These are phyloP conservation scores for Tinospora cordifolia DNA, from an alignment of 164 flowering plant genomes.

Conservation along the genomic window DNA sequence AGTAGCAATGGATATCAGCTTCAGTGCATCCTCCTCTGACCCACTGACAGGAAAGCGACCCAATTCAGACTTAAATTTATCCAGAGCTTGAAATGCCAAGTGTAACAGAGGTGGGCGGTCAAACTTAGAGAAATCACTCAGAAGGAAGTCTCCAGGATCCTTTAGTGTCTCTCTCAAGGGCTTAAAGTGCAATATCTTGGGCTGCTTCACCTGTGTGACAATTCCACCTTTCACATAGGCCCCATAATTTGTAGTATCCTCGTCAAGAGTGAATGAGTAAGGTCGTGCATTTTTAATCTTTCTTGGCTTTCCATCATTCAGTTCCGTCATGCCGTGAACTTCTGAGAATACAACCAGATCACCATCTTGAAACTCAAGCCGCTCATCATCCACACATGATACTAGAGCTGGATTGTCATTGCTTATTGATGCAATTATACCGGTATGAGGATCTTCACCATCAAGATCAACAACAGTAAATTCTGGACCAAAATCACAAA, in stretches of 20 bases:
- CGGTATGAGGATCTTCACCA: conserved; percentile 82
- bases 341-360: conserved; percentile 86
- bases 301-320: conserved; percentile 81
- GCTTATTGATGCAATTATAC: conserved; percentile 81
- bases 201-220: conserved; percentile 83
- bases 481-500: conserved; percentile 81
- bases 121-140: conserved; percentile 78
- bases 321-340: conserved; percentile 73
- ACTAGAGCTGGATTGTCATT: conserved; percentile 75
- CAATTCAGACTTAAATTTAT: conserved; percentile 45
- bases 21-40: conserved; percentile 73
- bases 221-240: conserved; percentile 73
- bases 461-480: conserved; percentile 76
- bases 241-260: conserved; percentile 66
- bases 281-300: conserved; percentile 64
- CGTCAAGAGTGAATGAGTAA: conserved; percentile 67
- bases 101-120: conserved; percentile 77
- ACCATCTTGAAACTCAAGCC: conserved; percentile 87
- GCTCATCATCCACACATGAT: conserved; percentile 81
- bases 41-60: conserved; percentile 81
- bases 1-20: conserved; percentile 38
- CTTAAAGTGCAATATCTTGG: conserved; percentile 67
- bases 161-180: conserved; percentile 56
- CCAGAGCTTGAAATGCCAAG: conserved; percentile 80
- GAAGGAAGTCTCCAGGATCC: conserved; percentile 80